A percentile compares a stretch with the other conserved stretches of the same genome.
Evolutionary conservation across 2,329 filamentous ascomycete genomes (phyloP).

Genomic region (Sphaerostilbella broomeana): DNA sequence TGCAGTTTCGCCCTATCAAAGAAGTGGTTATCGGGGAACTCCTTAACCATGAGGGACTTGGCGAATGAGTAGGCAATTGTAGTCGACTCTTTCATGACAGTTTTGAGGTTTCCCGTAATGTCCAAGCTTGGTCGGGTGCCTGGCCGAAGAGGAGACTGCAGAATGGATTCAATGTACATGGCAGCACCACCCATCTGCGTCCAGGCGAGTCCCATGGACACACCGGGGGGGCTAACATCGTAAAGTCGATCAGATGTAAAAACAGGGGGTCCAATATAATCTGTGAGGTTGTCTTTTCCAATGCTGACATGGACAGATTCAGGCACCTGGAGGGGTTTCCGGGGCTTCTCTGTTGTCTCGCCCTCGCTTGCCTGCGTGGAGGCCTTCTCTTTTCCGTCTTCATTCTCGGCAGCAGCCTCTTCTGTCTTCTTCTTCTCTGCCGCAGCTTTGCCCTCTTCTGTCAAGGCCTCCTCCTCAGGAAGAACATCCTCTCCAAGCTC

Average conservation of each 20-base stretch:
- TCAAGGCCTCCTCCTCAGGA: constrained; percentile 74
- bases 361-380: constrained; percentile 29
- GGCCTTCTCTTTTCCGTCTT: constrained; percentile 19
- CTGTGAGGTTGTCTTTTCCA: constrained; percentile 81
- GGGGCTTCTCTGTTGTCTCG: constrained; percentile 57
- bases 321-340: constrained; percentile 74
- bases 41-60: constrained; percentile 77
- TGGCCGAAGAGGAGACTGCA: constrained; percentile 72
- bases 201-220: constrained; percentile 97
- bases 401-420: constrained; percentile 23
- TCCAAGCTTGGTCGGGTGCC: constrained; percentile 73
- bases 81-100: constrained; percentile 97
- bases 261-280: constrained; percentile 92
- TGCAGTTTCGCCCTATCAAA: constrained; percentile 95
- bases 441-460: constrained; percentile 77
- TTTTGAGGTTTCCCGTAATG: constrained; percentile 89
- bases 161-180: constrained; percentile 93
- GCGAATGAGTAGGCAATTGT: constrained; percentile 93
- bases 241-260: constrained; percentile 96
- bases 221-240: constrained; percentile 85
- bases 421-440: constrained; percentile 59
- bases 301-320: constrained; percentile 82
- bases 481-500: constrained; percentile 82
- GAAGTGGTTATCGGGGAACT: constrained; percentile 87
- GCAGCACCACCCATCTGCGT: constrained; percentile 95